Percentiles rank a stretch among this genome's conserved stretches.
These are phyloP conservation scores for Stramenopiles sp. DNA, from an alignment of 352 stramenopile genomes.

Conservation along the genomic window DNA sequence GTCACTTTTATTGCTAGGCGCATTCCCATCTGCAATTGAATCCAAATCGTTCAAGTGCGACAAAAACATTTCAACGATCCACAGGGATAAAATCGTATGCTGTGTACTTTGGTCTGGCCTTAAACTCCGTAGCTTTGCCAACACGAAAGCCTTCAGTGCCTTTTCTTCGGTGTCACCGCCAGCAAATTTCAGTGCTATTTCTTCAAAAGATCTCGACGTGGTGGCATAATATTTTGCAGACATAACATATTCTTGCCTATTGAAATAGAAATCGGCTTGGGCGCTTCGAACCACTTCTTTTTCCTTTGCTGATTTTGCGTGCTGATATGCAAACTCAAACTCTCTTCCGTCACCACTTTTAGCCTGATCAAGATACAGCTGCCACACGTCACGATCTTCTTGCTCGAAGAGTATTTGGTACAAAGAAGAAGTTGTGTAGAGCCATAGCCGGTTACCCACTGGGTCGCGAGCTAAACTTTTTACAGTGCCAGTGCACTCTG, in stretches of 20 bases:
- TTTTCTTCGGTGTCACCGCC: slow-evolving; percentile 55
- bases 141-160: slow-evolving; percentile 57
- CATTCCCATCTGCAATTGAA: background rate
- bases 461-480: slow-evolving; percentile 3
- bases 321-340: slow-evolving; percentile 59
- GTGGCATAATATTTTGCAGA: slow-evolving; percentile 64
- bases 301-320: slow-evolving; percentile 52
- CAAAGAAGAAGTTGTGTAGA: slow-evolving; percentile 61
- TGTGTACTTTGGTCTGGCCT: slow-evolving; percentile 60
- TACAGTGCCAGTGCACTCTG: background rate
- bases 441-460: slow-evolving; percentile 26
- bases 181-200: slow-evolving; percentile 68
- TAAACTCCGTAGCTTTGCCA: slow-evolving; percentile 61
- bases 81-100: slow-evolving; percentile 68
- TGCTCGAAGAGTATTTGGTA: slow-evolving; percentile 59
- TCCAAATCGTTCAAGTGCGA: slow-evolving; percentile 55
- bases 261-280: slow-evolving; percentile 68
- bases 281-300: slow-evolving; percentile 57
- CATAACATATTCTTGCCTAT: slow-evolving; percentile 50
- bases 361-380: slow-evolving; percentile 55
- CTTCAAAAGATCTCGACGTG: slow-evolving; percentile 62
- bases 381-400: slow-evolving; percentile 40
- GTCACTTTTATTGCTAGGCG: background rate
- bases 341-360: slow-evolving; percentile 34
- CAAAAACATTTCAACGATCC: slow-evolving; percentile 73